Evolutionary conservation across 1,284 basidiomycete species (phyloP).

Genomic region (Pyrrhoderma noxium): DNA sequence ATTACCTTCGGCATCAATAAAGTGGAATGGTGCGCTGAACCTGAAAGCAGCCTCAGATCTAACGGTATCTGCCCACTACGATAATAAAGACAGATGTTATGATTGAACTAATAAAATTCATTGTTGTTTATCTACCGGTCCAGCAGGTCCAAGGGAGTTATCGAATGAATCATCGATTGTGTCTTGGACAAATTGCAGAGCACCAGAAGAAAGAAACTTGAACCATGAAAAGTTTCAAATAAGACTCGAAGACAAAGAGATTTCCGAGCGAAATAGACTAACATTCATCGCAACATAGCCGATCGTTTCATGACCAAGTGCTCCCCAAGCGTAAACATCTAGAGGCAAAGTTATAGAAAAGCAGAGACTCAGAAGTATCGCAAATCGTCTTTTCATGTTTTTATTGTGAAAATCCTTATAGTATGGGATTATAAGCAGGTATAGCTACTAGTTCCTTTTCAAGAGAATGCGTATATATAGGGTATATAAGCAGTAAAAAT

Average conservation of each 20-base stretch:
- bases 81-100: background rate
- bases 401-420: too few species aligned
- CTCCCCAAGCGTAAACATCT: conserved; percentile 32
- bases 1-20: conserved; percentile 42
- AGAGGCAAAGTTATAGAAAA: background rate
- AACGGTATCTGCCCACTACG: conserved; percentile 41
- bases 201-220: conserved; percentile 39
- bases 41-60: conserved; percentile 31
- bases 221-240: background rate
- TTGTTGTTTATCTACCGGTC: conserved; percentile 29
- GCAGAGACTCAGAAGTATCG: background rate
- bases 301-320: conserved; percentile 36
- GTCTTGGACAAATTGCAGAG: conserved; percentile 37
- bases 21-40: conserved; percentile 40
- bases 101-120: background rate
- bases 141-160: conserved; percentile 38
- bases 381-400: background rate
- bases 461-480: too few species aligned
- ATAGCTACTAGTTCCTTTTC: too few species aligned
- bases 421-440: too few species aligned
- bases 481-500: too few species aligned
- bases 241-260: background rate
- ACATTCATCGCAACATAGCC: conserved; percentile 24
- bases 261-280: background rate
- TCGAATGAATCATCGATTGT: conserved; percentile 37